Percentiles rank a stretch among this genome's conserved stretches.
phyloP scores from a whole-genome alignment of 192 early-diverging fungal genomes.

The Chytriomyces hyalinus region DNA sequence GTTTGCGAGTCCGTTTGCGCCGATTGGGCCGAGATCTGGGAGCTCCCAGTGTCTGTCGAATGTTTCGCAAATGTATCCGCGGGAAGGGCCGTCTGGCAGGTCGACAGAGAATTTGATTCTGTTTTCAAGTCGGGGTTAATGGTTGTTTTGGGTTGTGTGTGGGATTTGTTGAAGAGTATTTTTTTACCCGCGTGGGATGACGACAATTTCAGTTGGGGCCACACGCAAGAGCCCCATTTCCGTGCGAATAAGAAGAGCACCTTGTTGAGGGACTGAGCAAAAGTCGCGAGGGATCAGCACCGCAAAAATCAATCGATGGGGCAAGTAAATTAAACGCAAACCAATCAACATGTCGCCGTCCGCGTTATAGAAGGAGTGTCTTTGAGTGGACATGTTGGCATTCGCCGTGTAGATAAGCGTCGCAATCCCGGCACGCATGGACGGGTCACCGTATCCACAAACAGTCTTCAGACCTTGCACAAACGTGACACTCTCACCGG shows the following conservation, averaged over 20 bases:
- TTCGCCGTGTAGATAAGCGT: slow-evolving; percentile 84
- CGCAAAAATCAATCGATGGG: background rate
- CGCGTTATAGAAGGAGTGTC: slow-evolving; percentile 81
- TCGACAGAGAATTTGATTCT: slow-evolving; percentile 83
- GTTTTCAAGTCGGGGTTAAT: background rate
- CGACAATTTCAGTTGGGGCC: slow-evolving; percentile 87
- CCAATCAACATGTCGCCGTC: slow-evolving; percentile 94
- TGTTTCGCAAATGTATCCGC: slow-evolving; percentile 92
- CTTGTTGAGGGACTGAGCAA: slow-evolving; percentile 84
- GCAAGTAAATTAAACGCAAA: slow-evolving; percentile 34
- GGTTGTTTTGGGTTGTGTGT: background rate
- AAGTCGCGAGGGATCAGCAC: background rate
- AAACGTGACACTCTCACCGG: slow-evolving; percentile 66
- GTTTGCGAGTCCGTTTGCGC: slow-evolving; percentile 94
- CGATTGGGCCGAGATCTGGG: slow-evolving; percentile 95
- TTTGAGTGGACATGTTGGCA: slow-evolving; percentile 63
- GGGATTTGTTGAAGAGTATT: slow-evolving; percentile 1
- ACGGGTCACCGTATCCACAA: slow-evolving; percentile 84
- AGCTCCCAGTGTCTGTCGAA: slow-evolving; percentile 91
- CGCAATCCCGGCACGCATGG: slow-evolving; percentile 77
- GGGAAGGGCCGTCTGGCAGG: slow-evolving; percentile 77
- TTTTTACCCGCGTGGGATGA: slow-evolving; percentile 80
- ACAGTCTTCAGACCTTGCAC: slow-evolving; percentile 83
- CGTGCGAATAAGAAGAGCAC: slow-evolving; percentile 85
- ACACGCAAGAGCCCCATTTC: slow-evolving; percentile 87